A percentile compares a stretch with the other conserved stretches of the same genome.
Conservation (phyloP, 2,329 filamentous ascomycete genomes). For the Thielaviopsis musarum region DNA sequence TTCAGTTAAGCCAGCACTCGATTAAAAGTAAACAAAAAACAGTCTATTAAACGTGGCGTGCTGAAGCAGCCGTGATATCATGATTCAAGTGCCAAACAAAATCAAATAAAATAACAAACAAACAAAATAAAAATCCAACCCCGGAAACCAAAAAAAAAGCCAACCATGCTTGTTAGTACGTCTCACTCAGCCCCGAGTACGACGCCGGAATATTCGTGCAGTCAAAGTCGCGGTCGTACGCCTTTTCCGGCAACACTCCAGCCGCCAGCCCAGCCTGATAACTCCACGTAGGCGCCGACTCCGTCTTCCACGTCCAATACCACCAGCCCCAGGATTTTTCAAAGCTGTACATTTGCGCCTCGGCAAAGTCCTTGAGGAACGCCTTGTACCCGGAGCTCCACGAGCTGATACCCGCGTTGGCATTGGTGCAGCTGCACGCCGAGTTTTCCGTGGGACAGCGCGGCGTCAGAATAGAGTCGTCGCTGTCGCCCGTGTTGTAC, state of each 20-base stretch:
- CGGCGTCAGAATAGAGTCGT: slow-evolving; percentile 47
- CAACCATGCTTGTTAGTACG: neutral
- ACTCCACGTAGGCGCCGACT: slow-evolving; percentile 77
- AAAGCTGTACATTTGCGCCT: slow-evolving; percentile 91
- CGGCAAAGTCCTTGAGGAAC: slow-evolving; percentile 77
- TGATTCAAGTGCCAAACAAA: neutral
- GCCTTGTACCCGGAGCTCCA: slow-evolving; percentile 66
- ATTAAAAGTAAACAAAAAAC: neutral
- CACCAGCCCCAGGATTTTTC: slow-evolving; percentile 95
- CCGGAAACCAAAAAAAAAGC: neutral
- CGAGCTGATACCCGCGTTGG: slow-evolving; percentile 53
- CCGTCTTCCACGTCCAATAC: slow-evolving; percentile 98
- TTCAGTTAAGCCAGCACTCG: too few species aligned
- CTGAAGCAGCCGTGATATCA: neutral
- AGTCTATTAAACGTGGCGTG: neutral
- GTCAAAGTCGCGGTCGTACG: slow-evolving; percentile 53
- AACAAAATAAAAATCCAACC: neutral
- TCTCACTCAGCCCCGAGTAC: slow-evolving; percentile 35
- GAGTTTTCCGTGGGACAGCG: slow-evolving; percentile 53
- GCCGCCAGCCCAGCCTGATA: slow-evolving; percentile 65
- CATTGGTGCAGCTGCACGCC: slow-evolving; percentile 54
- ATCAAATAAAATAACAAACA: neutral
- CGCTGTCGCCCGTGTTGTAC: slow-evolving; percentile 47
- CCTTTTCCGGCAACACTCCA: slow-evolving; percentile 63
- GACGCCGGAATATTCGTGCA: slow-evolving; percentile 42